Base-by-base conservation (phyloP, 805 yeast genomes). In the Candida sakaeoensis region DNA sequence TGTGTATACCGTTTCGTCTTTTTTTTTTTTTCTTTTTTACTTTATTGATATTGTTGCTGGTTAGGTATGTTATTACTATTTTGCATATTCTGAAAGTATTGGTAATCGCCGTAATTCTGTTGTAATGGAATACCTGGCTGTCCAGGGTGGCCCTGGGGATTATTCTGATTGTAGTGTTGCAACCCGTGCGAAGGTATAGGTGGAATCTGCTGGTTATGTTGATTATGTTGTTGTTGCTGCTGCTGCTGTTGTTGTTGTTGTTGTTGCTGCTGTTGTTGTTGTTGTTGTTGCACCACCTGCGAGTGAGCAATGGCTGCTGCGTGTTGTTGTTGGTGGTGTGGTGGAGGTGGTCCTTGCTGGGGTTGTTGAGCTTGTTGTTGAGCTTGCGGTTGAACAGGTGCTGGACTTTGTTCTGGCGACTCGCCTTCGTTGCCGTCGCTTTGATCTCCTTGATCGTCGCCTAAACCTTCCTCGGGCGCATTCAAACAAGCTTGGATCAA, bases 401-500 rank as follows among this genome's bases (percentile, higher is more conserved):
- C 67, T 8, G 70, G 69, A 46, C 65, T 61, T 40, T 61, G 68
- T 35, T 65, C 70, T 2, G 71, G 68, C 44, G 60, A 54, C 24
- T 66, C 72, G 23, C 57, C 65, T 48, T 63, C 61, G 12, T 71
- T 79, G n/a, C 71, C 79, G 33, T 72, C 83, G 35, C 77, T 77
- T 40, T 63, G 67, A 32, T 66, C 70, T 17, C 68, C 72, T 44
- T 78, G 85, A 35, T 81, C 88, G 36, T 79, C 85, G 25, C 77
- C 81, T 50, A 76, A 68, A 8, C 80, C 79, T 47, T 84, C 91
- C 55, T 88, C 95, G n/a, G 96, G 96, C 7, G 98, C 98, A 62
- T 91, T 89, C 57, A 91, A 72, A 61, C 99, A 93, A 10, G 96
- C 95, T 70, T 93, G 97, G 56, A 91, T 91, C 55, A 91, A 77